Conservation (phyloP, 176 grass and related monocot genomes). For the Juncus effusus region DNA sequence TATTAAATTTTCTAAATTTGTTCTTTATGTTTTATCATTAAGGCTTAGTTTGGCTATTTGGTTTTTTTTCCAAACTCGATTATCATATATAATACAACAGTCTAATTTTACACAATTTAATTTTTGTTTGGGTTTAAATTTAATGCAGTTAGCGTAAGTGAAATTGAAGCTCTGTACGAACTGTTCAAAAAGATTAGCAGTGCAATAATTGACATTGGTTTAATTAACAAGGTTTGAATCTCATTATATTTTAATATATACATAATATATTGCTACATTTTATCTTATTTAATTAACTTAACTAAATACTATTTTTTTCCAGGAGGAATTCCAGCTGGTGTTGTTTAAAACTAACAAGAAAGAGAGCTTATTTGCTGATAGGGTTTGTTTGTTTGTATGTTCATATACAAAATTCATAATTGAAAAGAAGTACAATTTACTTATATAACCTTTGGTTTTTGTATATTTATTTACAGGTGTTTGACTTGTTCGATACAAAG, state of each 20-base stretch:
- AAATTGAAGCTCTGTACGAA: slow-evolving; percentile 85
- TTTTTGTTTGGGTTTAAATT: too few relatives aligned
- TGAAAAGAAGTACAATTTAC: too few relatives aligned
- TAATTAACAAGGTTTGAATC: slow-evolving; percentile 62
- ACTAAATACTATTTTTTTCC: neutral
- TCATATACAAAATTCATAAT: too few relatives aligned
- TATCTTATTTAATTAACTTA: neutral
- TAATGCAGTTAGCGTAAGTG: slow-evolving; percentile 65
- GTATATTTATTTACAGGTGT: too few relatives aligned
- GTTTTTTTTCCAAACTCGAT: too few relatives aligned
- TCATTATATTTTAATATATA: neutral
- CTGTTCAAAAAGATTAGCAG: slow-evolving; percentile 88
- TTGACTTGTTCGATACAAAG: too few relatives aligned
- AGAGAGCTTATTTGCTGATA: slow-evolving; percentile 76
- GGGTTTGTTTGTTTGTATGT: slow-evolving; percentile 24
- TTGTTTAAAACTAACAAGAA: slow-evolving; percentile 78
- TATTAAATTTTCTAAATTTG: too few relatives aligned
- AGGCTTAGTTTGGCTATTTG: too few relatives aligned
- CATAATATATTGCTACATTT: neutral
- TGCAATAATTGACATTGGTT: slow-evolving; percentile 65
- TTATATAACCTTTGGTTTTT: too few relatives aligned
- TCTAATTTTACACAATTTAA: too few relatives aligned
- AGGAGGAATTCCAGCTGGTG: slow-evolving; percentile 81
- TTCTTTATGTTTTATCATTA: too few relatives aligned
- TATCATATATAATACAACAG: too few relatives aligned